phyloP scores from a whole-genome alignment of 1,284 basidiomycete species.

The Ceraceosorus guamensis region DNA sequence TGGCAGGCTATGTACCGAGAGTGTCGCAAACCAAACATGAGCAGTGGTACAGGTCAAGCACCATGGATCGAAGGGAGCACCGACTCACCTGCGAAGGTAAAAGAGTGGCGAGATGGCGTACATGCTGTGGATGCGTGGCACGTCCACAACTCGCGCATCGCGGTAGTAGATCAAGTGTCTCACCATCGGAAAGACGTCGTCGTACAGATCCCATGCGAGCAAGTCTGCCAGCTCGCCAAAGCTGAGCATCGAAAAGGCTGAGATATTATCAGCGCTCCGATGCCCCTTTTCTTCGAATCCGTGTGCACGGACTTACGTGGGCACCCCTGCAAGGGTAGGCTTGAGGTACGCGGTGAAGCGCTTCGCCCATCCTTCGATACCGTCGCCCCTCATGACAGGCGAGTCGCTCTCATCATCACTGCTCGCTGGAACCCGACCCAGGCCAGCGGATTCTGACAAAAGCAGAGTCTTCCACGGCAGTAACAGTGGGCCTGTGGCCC shows the following conservation, averaged over 20 bases:
- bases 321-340: slow-evolving; percentile 12
- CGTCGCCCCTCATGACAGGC: slow-evolving; percentile 5
- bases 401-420: neutral
- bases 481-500: slow-evolving; percentile 57
- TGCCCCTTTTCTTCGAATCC: neutral
- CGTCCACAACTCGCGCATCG: slow-evolving; percentile 79
- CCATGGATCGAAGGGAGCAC: no score
- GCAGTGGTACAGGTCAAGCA: neutral
- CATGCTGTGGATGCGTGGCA: slow-evolving; percentile 73
- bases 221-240: slow-evolving; percentile 76
- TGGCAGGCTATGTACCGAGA: slow-evolving; percentile 58
- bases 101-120: slow-evolving; percentile 57
- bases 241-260: slow-evolving; percentile 50
- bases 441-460: slow-evolving; percentile 44
- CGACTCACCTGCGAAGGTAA: slow-evolving; percentile 18
- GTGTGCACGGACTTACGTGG: slow-evolving; percentile 13
- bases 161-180: slow-evolving; percentile 83
- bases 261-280: neutral
- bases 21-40: slow-evolving; percentile 50
- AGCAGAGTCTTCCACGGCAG: slow-evolving; percentile 89
- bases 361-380: slow-evolving; percentile 27
- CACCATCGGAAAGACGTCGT: slow-evolving; percentile 76
- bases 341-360: slow-evolving; percentile 21
- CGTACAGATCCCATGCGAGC: slow-evolving; percentile 76
- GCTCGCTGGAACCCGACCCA: neutral